phyloP scores from a whole-genome alignment of 352 stramenopile species.

The Pythium aristosporum region DNA sequence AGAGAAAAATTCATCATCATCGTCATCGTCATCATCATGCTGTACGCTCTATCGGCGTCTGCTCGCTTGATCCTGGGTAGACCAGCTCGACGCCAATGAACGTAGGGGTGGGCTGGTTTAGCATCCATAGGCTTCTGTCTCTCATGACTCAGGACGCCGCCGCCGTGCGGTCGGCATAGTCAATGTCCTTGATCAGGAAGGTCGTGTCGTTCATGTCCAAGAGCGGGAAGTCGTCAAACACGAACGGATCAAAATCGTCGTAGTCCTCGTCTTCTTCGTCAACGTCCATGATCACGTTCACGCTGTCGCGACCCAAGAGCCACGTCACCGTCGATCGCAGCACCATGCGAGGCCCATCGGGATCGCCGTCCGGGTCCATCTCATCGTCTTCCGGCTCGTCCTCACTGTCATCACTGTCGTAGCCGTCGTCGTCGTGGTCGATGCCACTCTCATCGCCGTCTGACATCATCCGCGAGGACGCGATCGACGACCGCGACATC shows the following conservation, averaged over 20 bases:
- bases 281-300: conserved; percentile 33
- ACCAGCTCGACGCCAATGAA: too few species aligned
- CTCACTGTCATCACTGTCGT: background rate
- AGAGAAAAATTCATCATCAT: background rate
- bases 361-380: conserved; percentile 27
- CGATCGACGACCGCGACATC: conserved; percentile 3
- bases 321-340: conserved; percentile 19
- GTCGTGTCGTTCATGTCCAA: conserved; percentile 9
- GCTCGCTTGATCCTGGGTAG: too few species aligned
- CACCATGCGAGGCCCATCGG: conserved; percentile 20
- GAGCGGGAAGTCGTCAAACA: conserved; percentile 26
- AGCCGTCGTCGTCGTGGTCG: background rate
- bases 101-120: too few species aligned
- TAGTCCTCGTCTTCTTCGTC: conserved; percentile 30
- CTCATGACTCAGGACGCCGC: background rate
- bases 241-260: conserved; percentile 21
- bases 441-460: conserved; percentile 15
- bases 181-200: conserved; percentile 18
- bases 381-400: conserved; percentile 26
- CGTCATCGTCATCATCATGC: background rate
- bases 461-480: conserved; percentile 1
- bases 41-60: background rate
- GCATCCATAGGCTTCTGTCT: too few species aligned
- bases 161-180: conserved; percentile 11
- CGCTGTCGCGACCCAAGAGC: conserved; percentile 22